Conservation (phyloP, 805 yeast genomes). For the Lipomyces sp. region DNA sequence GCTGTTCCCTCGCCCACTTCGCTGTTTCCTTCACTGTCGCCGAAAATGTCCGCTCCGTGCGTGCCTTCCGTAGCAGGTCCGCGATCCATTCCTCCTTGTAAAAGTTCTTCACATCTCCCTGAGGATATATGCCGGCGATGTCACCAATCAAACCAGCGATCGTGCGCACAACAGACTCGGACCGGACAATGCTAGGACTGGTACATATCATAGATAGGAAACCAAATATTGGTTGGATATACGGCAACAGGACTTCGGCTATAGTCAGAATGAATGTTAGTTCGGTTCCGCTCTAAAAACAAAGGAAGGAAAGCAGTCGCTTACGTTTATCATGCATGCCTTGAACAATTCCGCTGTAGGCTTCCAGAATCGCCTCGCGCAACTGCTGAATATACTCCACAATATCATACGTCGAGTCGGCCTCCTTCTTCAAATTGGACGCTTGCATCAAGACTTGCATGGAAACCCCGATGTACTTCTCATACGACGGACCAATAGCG, state of each 20-base stretch:
- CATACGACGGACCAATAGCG: constrained; percentile 73
- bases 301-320: neutral
- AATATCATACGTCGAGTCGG: constrained; percentile 65
- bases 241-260: constrained; percentile 60
- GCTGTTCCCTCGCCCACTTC: constrained; percentile 91
- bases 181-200: constrained; percentile 57
- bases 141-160: constrained; percentile 93
- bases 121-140: constrained; percentile 78
- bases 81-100: constrained; percentile 77
- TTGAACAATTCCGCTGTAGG: constrained; percentile 91
- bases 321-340: constrained; percentile 64
- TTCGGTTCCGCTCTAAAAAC: no score
- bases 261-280: no score
- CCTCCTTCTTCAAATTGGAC: constrained; percentile 32
- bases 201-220: constrained; percentile 59
- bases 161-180: constrained; percentile 73
- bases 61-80: constrained; percentile 68
- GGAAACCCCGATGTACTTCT: constrained; percentile 72
- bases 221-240: constrained; percentile 64
- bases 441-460: constrained; percentile 59
- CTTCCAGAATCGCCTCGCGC: constrained; percentile 87
- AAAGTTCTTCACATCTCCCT: constrained; percentile 65
- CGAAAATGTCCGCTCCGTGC: constrained; percentile 58
- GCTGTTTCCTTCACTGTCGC: constrained; percentile 84
- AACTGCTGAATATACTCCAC: constrained; percentile 69